These are phyloP conservation scores for Candida ortonii DNA, from an alignment of 805 yeast genomes.

Conservation along the genomic window DNA sequence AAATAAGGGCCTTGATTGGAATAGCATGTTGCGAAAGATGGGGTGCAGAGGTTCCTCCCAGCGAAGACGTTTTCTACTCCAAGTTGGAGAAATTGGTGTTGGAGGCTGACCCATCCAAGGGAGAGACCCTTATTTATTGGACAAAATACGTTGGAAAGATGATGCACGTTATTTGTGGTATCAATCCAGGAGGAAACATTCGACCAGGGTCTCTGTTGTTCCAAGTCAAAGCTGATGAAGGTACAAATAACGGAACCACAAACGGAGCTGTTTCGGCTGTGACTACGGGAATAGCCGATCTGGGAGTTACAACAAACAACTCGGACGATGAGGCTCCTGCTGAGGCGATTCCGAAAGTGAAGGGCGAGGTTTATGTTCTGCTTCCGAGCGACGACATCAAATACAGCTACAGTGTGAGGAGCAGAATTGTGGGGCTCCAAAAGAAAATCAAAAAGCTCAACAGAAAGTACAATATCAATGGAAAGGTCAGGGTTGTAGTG, in stretches of 20 bases:
- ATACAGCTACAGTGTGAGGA: slow-evolving; percentile 56
- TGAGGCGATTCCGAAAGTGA: slow-evolving; percentile 28
- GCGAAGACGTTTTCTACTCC: slow-evolving; percentile 45
- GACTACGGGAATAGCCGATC: slow-evolving; percentile 16
- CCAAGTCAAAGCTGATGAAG: slow-evolving; percentile 32
- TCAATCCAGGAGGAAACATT: slow-evolving; percentile 77
- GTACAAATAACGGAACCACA: slow-evolving; percentile 4
- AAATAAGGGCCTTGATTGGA: slow-evolving; percentile 68
- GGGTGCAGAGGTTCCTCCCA: slow-evolving; percentile 73
- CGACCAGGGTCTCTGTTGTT: slow-evolving; percentile 56
- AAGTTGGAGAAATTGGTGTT: slow-evolving; percentile 48
- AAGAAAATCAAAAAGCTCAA: slow-evolving; percentile 56
- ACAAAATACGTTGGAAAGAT: slow-evolving; percentile 68
- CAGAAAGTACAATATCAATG: slow-evolving; percentile 42
- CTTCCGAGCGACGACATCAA: slow-evolving; percentile 51
- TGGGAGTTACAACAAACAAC: slow-evolving; percentile 13
- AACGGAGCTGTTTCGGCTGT: slow-evolving; percentile 6
- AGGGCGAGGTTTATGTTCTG: slow-evolving; percentile 31
- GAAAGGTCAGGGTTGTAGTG: slow-evolving; percentile 51
- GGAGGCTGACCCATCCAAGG: slow-evolving; percentile 38
- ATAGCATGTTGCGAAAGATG: slow-evolving; percentile 74
- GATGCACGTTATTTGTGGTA: slow-evolving; percentile 77
- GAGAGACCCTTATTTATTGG: slow-evolving; percentile 62
- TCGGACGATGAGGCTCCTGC: slow-evolving; percentile 21
- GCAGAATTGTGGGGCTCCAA: slow-evolving; percentile 56